Conservation (phyloP, 768 basidiomycete species). For the Suillus placidus region DNA sequence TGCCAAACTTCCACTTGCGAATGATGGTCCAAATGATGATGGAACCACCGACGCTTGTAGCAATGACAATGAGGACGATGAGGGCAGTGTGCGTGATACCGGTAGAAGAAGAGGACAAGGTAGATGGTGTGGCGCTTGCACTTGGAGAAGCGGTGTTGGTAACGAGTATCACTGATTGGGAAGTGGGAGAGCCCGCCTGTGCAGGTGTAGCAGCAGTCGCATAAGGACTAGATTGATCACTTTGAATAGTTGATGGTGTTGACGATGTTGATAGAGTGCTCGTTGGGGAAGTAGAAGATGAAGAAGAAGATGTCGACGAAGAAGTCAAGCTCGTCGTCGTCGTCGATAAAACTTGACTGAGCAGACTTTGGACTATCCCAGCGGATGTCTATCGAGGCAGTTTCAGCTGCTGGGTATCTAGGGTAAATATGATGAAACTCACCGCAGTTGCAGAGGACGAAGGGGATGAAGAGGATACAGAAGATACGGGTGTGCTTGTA, state of each 20-base stretch:
- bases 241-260: conserved; percentile 12
- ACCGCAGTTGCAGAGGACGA: conserved; percentile 24
- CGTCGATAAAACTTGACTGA: conserved; percentile 19
- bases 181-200: conserved; percentile 54
- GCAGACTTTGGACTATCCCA: conserved; percentile 14
- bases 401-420: neutral
- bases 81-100: conserved; percentile 46
- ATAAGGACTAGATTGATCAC: conserved; percentile 15
- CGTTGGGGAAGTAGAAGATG: conserved; percentile 20
- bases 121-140: conserved; percentile 26
- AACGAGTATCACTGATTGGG: conserved; percentile 37
- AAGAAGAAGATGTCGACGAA: conserved; percentile 19
- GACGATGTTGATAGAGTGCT: conserved; percentile 17
- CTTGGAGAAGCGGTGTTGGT: conserved; percentile 21
- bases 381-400: neutral
- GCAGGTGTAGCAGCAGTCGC: conserved; percentile 39
- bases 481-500: conserved; percentile 16
- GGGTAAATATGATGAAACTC: conserved; percentile 9
- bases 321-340: conserved; percentile 18
- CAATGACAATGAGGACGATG: conserved; percentile 72
- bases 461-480: conserved; percentile 17
- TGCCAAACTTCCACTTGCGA: conserved; percentile 89
- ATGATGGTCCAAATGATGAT: conserved; percentile 86
- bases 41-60: conserved; percentile 64
- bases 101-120: conserved; percentile 30